These are phyloP conservation scores for Vitellaria paradoxa DNA, from an alignment of 179 eudicot species.

Conservation along the genomic window DNA sequence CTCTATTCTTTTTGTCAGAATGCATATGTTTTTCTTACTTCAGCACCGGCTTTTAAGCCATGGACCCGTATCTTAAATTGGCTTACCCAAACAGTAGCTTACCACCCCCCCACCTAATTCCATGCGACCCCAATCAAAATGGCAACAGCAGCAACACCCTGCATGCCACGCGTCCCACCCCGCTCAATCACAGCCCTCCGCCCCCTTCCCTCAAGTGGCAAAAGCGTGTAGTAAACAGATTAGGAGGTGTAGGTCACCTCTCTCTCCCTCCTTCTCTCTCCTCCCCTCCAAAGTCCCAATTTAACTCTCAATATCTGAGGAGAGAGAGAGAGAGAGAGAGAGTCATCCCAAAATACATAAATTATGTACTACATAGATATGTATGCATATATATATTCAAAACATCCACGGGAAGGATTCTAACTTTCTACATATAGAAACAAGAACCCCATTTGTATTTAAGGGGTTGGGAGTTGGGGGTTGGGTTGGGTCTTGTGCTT, in stretches of 20 bases:
- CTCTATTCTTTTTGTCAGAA: too few relatives aligned
- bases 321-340: not conserved
- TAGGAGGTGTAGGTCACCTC: conserved; percentile 75
- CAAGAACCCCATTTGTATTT: not conserved
- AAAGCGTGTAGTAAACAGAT: conserved; percentile 53
- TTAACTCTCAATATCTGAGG: not conserved
- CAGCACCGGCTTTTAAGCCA: too few relatives aligned
- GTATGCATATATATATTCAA: not conserved
- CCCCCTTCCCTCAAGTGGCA: conserved; percentile 10
- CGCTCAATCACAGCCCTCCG: conserved; percentile 10
- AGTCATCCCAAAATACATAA: not conserved
- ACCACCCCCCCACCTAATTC: conserved; percentile 27
- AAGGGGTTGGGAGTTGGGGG: not conserved
- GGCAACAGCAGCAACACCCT: too few relatives aligned
- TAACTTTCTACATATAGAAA: not conserved
- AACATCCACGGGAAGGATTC: too few relatives aligned
- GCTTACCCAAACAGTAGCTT: conserved; percentile 22
- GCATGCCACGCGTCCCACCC: not conserved
- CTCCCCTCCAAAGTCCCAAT: not conserved
- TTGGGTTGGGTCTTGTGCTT: too few relatives aligned
- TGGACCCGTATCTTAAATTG: not conserved
- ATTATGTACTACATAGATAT: not conserved
- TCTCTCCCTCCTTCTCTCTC: conserved; percentile 30
- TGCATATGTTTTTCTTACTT: too few relatives aligned
- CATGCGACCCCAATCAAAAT: not conserved